Base-by-base conservation (phyloP, 108 stramenopile species). In the Stephanodiscus minutulus region DNA sequence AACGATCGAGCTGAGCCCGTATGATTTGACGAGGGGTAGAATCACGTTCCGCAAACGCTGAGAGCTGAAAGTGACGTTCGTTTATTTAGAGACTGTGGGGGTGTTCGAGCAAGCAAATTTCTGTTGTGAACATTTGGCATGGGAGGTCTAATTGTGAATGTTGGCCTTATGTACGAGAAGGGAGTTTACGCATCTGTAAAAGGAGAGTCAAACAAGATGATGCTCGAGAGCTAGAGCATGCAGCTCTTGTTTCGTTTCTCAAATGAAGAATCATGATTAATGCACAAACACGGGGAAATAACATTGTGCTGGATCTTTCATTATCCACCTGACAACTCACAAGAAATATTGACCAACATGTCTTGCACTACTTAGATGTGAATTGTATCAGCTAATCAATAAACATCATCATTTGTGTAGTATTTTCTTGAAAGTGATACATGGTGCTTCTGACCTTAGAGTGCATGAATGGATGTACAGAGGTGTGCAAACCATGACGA, bases 1-100 rank as follows among this genome's bases (percentile, higher is more conserved):
- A 2, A 87, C 88, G 49, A 86, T 97, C 66, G 96, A 97, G 77
- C 72, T 97, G 55, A 93, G 91, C 83, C 91, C 94, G 24, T 96
- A 97, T 81, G 96, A 97, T 84, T 85, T 95, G 76, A 95, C 96
- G 22, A 79, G 94, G n/a, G 96, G 96, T 29, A 76, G 96, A 54
- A 97, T 97, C 67, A 93, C 94, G 12, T 97, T 91, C 78, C 85
- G 96, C 60, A 87, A 90, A 61, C 88, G 95, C 66, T 92, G 89
- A 66, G 31, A 6, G 25, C 52, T 53, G 52, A 25, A 24, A 27
- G 2, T 53, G 25, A 22, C 4, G 2, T 53, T 53, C 18, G 8
- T 27, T 27, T 25, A 27, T 24, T 53, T 24, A 27, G 52, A 27
- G 11, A 12, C 52, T 21, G 8, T 53, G 52, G 22, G 52, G 25